A percentile compares a stretch with the other conserved stretches of the same genome.
These are phyloP conservation scores for Umbellularia californica DNA, from an alignment of 164 flowering plant genomes.

Conservation along the genomic window DNA sequence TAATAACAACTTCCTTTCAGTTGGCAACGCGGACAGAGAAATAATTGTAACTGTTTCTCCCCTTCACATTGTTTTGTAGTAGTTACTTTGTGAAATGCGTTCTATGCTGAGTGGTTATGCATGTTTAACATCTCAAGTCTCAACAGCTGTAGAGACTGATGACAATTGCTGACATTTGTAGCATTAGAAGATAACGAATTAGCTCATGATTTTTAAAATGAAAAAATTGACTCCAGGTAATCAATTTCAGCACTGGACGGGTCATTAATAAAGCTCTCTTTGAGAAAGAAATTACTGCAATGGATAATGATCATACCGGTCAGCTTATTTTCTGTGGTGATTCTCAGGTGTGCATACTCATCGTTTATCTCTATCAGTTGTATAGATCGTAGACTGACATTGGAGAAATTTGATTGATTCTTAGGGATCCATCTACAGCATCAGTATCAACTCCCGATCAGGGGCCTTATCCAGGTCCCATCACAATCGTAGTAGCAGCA, in stretches of 20 bases:
- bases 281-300: conserved; percentile 65
- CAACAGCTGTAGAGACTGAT: background rate
- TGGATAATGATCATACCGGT: conserved; percentile 97
- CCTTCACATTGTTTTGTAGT: conserved; percentile 1
- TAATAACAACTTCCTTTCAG: conserved; percentile 90
- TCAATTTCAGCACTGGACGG: conserved; percentile 95
- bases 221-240: conserved; percentile 45
- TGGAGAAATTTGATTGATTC: conserved; percentile 10
- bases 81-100: background rate
- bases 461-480: conserved; percentile 73
- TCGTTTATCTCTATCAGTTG: background rate
- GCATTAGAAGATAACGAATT: background rate
- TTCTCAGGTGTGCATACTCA: conserved; percentile 44
- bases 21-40: conserved; percentile 83
- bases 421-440: conserved; percentile 74
- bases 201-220: background rate
- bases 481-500: conserved; percentile 53
- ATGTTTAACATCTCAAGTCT: background rate
- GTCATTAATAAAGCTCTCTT: conserved; percentile 47
- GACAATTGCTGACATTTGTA: background rate
- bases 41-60: conserved; percentile 46
- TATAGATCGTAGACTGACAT: background rate
- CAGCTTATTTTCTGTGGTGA: conserved; percentile 94
- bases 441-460: conserved; percentile 65
- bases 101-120: background rate